Conservation (phyloP, 2,329 filamentous ascomycete species). For the Apiospora rasikravindrae region DNA sequence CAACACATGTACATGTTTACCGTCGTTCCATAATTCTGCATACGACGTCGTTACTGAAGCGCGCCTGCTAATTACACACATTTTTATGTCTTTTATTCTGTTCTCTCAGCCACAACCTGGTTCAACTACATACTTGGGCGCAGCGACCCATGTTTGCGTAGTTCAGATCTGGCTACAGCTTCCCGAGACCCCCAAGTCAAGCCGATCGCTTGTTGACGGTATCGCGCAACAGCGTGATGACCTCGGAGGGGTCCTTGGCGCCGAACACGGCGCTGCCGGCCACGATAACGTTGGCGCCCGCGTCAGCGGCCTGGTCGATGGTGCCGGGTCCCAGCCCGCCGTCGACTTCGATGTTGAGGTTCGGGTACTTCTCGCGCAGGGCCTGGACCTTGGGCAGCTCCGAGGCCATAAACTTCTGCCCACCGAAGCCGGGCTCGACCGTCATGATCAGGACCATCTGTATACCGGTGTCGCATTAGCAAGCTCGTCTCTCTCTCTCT, state of each 20-base stretch:
- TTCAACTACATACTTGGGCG: neutral
- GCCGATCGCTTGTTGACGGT: slow-evolving; percentile 68
- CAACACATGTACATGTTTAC: neutral
- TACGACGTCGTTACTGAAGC: neutral
- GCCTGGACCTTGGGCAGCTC: slow-evolving; percentile 93
- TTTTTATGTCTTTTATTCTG: neutral
- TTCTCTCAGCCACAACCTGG: neutral
- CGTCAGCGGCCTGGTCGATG: slow-evolving; percentile 91
- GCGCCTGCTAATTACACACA: neutral
- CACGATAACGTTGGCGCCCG: slow-evolving; percentile 97
- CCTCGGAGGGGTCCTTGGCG: slow-evolving; percentile 83
- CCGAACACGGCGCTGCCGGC: slow-evolving; percentile 96
- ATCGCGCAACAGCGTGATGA: slow-evolving; percentile 81
- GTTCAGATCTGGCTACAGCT: neutral
- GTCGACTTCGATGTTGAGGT: slow-evolving; percentile 97
- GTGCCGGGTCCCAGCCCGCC: slow-evolving; percentile 87
- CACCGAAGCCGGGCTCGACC: slow-evolving; percentile 94
- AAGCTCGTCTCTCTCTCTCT: neutral
- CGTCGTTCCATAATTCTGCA: neutral
- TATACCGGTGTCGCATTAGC: neutral
- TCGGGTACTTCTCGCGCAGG: slow-evolving; percentile 81
- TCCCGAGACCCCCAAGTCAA: slow-evolving; percentile 6
- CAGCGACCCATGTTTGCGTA: neutral
- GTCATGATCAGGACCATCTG: slow-evolving; percentile 99
- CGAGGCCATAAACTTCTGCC: slow-evolving; percentile 97